phyloP scores from a whole-genome alignment of 768 basidiomycete species.

The Gloeostereum incarnatum region DNA sequence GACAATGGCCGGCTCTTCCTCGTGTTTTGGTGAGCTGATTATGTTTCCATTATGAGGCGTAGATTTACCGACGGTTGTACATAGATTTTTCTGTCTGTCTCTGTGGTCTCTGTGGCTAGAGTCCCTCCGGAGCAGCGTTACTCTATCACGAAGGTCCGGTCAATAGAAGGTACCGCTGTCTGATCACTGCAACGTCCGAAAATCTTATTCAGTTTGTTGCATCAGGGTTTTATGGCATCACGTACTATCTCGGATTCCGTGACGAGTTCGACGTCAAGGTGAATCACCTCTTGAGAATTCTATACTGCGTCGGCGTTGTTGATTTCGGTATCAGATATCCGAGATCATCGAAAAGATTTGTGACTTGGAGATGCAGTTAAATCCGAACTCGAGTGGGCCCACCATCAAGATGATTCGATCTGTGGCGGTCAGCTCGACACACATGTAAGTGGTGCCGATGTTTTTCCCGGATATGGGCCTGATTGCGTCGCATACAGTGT shows the following conservation, averaged over 20 bases:
- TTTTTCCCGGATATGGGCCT: not conserved
- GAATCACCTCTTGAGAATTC: no score
- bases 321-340: conserved; percentile 18
- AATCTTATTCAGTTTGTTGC: not conserved
- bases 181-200: not conserved
- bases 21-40: conserved; percentile 43
- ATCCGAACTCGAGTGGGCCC: conserved; percentile 20
- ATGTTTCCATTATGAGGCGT: no score
- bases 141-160: conserved; percentile 45
- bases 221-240: conserved; percentile 51
- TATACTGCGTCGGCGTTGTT: not conserved
- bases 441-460: conserved; percentile 36
- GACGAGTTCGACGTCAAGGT: conserved; percentile 45
- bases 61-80: no score
- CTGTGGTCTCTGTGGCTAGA: conserved; percentile 38
- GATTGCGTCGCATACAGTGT: conserved; percentile 24
- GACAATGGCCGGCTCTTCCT: conserved; percentile 64
- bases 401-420: conserved; percentile 30
- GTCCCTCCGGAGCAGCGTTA: conserved; percentile 44
- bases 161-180: conserved; percentile 31
- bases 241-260: conserved; percentile 54
- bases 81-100: conserved; percentile 57
- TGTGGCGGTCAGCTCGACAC: conserved; percentile 33
- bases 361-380: conserved; percentile 31
- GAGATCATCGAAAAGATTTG: conserved; percentile 44